These are phyloP conservation scores for Zarea fungicola DNA, from an alignment of 2,329 filamentous ascomycete species.

Conservation along the genomic window DNA sequence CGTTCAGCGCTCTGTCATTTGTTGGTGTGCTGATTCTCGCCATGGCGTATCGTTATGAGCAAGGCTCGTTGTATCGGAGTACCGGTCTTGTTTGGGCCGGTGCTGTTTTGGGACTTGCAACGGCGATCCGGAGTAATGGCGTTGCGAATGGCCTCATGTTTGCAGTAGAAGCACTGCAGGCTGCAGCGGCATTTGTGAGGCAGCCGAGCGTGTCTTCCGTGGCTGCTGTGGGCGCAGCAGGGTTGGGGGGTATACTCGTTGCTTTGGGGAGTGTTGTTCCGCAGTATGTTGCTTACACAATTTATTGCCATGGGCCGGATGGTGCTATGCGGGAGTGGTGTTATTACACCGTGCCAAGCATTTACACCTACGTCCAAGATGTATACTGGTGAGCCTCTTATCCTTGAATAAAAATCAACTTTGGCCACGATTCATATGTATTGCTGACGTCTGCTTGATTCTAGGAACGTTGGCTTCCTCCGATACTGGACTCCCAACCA, in stretches of 20 bases:
- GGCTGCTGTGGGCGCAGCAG: slow-evolving; percentile 51
- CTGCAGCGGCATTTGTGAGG: slow-evolving; percentile 22
- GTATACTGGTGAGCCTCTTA: slow-evolving; percentile 71
- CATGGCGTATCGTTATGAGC: slow-evolving; percentile 31
- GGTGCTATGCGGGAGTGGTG: slow-evolving; percentile 66
- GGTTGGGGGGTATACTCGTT: slow-evolving; percentile 63
- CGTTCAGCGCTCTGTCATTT: slow-evolving; percentile 75
- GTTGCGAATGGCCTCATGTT: slow-evolving; percentile 76
- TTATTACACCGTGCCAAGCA: slow-evolving; percentile 64
- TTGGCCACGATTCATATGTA: too few species aligned
- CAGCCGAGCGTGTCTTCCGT: slow-evolving; percentile 33
- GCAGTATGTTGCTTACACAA: slow-evolving; percentile 67
- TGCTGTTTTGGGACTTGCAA: slow-evolving; percentile 64
- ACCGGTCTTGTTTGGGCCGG: slow-evolving; percentile 57
- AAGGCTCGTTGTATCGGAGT: slow-evolving; percentile 32
- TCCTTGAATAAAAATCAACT: too few species aligned
- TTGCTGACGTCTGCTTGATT: not conserved
- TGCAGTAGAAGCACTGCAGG: slow-evolving; percentile 52
- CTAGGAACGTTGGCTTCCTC: slow-evolving; percentile 81
- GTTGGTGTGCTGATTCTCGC: slow-evolving; percentile 66
- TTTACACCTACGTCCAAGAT: slow-evolving; percentile 84
- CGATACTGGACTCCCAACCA: slow-evolving; percentile 88
- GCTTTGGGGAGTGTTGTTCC: slow-evolving; percentile 64
- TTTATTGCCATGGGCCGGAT: slow-evolving; percentile 53
- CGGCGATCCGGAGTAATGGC: slow-evolving; percentile 77